phyloP scores from a whole-genome alignment of 106 monocot genomes.

The Iris macrosiphon region DNA sequence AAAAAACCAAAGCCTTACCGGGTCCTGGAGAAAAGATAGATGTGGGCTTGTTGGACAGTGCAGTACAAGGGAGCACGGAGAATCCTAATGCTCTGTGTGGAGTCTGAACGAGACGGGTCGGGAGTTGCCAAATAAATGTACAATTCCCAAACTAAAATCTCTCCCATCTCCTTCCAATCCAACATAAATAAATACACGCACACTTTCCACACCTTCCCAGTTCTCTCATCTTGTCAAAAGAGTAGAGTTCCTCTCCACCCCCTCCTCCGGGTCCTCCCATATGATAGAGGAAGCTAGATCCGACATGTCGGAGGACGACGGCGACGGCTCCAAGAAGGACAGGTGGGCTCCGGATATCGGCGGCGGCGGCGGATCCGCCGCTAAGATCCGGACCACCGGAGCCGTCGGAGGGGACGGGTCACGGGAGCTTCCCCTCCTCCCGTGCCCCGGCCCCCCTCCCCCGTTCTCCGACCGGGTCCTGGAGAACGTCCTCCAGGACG shows the following conservation, averaged over 20 bases:
- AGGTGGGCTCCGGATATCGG: slow-evolving; percentile 12
- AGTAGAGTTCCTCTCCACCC: background rate
- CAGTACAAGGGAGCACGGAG: background rate
- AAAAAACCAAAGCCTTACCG: no score
- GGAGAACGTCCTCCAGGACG: slow-evolving; percentile 21
- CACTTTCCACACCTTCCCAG: no score
- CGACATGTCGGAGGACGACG: slow-evolving; percentile 4
- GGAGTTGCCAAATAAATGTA: background rate
- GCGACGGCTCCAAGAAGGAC: slow-evolving; percentile 23
- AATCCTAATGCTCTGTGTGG: no score
- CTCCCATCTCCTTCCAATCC: no score
- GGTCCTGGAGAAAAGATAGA: slow-evolving; percentile 4
- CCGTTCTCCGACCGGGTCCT: slow-evolving; percentile 20
- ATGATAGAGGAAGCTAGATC: slow-evolving; percentile 1
- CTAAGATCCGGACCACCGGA: background rate
- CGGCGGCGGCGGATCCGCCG: slow-evolving; percentile 3
- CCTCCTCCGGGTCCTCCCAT: background rate
- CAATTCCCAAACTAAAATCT: background rate
- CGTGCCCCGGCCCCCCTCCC: slow-evolving; percentile 8
- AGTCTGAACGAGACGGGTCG: no score
- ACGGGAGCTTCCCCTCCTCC: slow-evolving; percentile 49
- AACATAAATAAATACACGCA: background rate
- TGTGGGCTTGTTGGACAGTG: background rate
- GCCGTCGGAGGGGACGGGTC: slow-evolving; percentile 1
- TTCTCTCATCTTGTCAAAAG: background rate